Percentiles rank a stretch among this genome's conserved stretches.
phyloP scores from a whole-genome alignment of 2,329 filamentous ascomycete species.

The Xylaria digitata region DNA sequence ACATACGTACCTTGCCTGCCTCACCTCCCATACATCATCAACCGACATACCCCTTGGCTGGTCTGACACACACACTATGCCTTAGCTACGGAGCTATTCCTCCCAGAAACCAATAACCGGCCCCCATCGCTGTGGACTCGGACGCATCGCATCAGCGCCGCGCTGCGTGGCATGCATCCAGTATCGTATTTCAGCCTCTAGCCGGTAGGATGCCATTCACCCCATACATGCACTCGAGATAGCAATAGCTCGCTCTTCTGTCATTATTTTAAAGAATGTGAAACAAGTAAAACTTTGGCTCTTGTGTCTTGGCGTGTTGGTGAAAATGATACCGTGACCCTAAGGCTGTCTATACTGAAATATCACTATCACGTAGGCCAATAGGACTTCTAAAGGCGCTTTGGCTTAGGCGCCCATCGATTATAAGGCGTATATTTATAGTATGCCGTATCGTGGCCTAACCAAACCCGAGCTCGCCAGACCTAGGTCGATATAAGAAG shows the following conservation, averaged over 20 bases:
- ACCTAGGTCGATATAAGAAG: not conserved
- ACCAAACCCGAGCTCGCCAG: not conserved
- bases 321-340: slow-evolving; percentile 1
- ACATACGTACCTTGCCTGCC: slow-evolving; percentile 1
- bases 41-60: not conserved
- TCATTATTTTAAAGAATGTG: not conserved
- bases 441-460: not conserved
- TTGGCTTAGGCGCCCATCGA: not conserved
- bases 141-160: slow-evolving; percentile 21
- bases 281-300: not conserved
- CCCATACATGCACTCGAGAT: not conserved
- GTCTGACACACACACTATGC: slow-evolving; percentile 26
- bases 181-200: slow-evolving; percentile 25
- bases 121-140: slow-evolving; percentile 5
- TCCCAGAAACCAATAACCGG: slow-evolving; percentile 13
- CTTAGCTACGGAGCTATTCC: slow-evolving; percentile 13
- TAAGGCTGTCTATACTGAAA: not conserved
- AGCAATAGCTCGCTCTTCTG: not conserved
- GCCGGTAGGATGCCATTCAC: slow-evolving; percentile 14
- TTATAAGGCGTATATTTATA: slow-evolving; percentile 12
- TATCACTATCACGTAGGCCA: slow-evolving; percentile 6
- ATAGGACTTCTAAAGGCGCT: not conserved
- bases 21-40: slow-evolving; percentile 6
- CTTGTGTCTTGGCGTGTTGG: not conserved
- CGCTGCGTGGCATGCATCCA: slow-evolving; percentile 23